A percentile compares a stretch with the other conserved stretches of the same genome.
Evolutionary conservation across 78 protist genomes (phyloP).

Genomic region (Acrasis kona): DNA sequence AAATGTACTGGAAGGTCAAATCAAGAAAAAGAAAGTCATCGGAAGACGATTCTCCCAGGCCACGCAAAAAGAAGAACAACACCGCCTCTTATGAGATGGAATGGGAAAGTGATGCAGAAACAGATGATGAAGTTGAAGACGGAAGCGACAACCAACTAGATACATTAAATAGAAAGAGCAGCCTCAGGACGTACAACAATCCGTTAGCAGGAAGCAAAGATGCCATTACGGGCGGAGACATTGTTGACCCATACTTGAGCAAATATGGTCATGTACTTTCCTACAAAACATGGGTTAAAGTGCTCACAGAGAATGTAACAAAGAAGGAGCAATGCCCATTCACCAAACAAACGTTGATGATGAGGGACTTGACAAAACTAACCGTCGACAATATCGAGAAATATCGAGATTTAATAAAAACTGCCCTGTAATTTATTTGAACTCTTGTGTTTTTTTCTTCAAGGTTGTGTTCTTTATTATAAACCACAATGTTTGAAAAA

Average conservation of each 20-base stretch:
- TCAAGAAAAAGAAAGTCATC: not conserved
- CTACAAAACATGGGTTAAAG: not conserved
- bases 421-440: too few relatives aligned
- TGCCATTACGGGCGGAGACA: too few relatives aligned
- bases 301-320: not conserved
- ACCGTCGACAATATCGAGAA: too few relatives aligned
- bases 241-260: not conserved
- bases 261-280: not conserved
- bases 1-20: not conserved
- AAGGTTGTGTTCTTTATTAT: too few relatives aligned
- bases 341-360: too few relatives aligned
- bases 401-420: too few relatives aligned
- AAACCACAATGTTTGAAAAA: too few relatives aligned
- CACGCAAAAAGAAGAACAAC: not conserved
- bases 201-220: not conserved
- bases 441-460: too few relatives aligned
- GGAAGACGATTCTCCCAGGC: not conserved
- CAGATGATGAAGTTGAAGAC: not conserved
- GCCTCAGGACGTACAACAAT: not conserved
- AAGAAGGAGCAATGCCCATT: not conserved
- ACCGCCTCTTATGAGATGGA: not conserved
- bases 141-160: not conserved
- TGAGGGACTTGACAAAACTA: too few relatives aligned
- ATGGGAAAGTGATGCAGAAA: not conserved
- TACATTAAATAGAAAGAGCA: not conserved